Percentiles rank a stretch among this genome's conserved stretches.
Evolutionary conservation across 805 yeast species (phyloP).

Genomic region (Ogataea trehaloabstinens): DNA sequence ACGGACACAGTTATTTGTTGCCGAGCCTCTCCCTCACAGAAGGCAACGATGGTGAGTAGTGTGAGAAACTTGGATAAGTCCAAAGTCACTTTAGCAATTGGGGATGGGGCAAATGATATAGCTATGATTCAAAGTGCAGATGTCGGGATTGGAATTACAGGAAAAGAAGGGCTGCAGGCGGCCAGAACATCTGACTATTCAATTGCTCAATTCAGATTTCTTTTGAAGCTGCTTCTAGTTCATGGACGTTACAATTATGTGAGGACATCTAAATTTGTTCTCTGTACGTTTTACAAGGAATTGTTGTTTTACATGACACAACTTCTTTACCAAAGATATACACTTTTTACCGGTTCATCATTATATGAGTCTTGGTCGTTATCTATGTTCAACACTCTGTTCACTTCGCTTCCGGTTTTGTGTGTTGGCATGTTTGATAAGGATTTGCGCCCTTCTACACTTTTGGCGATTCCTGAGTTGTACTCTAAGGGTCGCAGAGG

Average conservation of each 20-base stretch:
- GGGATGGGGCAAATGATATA: constrained; percentile 98
- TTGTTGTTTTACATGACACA: constrained; percentile 86
- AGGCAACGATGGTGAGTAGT: constrained; percentile 80
- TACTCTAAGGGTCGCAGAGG: constrained; percentile 74
- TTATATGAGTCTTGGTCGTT: constrained; percentile 94
- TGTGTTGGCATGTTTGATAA: constrained; percentile 95
- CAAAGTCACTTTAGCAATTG: constrained; percentile 89
- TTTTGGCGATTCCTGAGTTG: constrained; percentile 88
- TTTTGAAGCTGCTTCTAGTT: constrained; percentile 79
- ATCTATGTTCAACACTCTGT: constrained; percentile 94
- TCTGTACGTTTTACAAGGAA: constrained; percentile 94
- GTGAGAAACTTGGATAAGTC: constrained; percentile 68
- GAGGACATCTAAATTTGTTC: constrained; percentile 85
- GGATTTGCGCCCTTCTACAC: constrained; percentile 83
- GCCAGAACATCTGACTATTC: constrained; percentile 94
- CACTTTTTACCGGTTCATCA: constrained; percentile 90
- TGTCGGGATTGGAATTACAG: constrained; percentile 96
- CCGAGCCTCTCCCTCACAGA: constrained; percentile 96
- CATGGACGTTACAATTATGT: constrained; percentile 96
- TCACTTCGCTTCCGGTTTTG: constrained; percentile 88
- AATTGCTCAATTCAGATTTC: constrained; percentile 87
- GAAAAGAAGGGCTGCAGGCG: constrained; percentile 95
- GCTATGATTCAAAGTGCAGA: constrained; percentile 99
- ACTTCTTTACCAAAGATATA: constrained; percentile 78
- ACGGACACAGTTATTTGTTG: constrained; percentile 93